Conservation (phyloP, 805 yeast species). For the Cyberlindnera bimundalis region DNA sequence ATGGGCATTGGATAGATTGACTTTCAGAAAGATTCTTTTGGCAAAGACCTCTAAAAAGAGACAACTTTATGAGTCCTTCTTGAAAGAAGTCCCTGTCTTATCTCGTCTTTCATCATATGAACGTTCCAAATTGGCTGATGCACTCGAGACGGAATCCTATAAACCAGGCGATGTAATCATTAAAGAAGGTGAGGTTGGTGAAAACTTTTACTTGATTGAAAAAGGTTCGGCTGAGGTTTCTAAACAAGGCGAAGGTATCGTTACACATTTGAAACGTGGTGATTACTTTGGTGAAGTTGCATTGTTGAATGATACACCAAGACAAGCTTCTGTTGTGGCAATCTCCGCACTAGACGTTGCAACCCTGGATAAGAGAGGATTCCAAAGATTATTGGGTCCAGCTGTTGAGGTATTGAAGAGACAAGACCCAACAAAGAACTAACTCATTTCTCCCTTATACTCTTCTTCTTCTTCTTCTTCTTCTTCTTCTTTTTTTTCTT, state of each 20-base stretch:
- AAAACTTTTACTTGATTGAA: constrained; percentile 70
- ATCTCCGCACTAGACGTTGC: constrained; percentile 76
- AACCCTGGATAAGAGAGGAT: constrained; percentile 88
- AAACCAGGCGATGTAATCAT: constrained; percentile 72
- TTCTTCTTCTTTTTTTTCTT: too few species aligned
- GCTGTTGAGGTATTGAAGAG: constrained; percentile 84
- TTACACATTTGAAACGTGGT: constrained; percentile 65
- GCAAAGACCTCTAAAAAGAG: constrained; percentile 91
- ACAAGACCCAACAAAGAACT: constrained; percentile 70
- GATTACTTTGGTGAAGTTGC: constrained; percentile 98
- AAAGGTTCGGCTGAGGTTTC: constrained; percentile 78
- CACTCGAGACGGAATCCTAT: constrained; percentile 74
- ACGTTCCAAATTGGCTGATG: constrained; percentile 91
- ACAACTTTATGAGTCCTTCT: constrained; percentile 82
- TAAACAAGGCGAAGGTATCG: constrained; percentile 55
- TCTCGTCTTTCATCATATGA: constrained; percentile 71
- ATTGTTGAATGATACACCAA: constrained; percentile 81
- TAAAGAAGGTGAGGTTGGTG: constrained; percentile 82
- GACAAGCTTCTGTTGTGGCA: constrained; percentile 91
- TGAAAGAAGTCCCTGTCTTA: constrained; percentile 82
- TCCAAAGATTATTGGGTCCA: constrained; percentile 91
- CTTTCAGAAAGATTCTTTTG: constrained; percentile 86
- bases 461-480: too few species aligned
- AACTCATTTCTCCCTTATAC: not conserved
- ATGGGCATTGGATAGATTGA: constrained; percentile 92